Evolutionary conservation across 2,329 filamentous ascomycete species (phyloP).

Genomic region (Aspergillus sp.): DNA sequence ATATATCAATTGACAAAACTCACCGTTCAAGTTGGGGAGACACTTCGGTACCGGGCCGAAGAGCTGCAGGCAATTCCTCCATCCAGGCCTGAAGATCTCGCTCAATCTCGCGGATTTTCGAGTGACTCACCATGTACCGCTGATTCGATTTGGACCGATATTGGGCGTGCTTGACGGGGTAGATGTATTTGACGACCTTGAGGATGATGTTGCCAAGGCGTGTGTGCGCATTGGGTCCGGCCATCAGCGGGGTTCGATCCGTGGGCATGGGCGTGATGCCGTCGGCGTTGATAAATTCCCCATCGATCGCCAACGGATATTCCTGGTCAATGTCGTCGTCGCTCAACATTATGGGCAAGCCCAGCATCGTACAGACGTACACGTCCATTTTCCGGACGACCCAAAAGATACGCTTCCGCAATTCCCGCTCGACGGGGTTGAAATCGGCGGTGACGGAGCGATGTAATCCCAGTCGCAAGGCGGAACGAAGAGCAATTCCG

Average conservation of each 20-base stretch:
- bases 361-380: constrained; percentile 46
- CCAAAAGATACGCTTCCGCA: constrained; percentile 62
- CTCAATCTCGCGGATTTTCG: constrained; percentile 61
- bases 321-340: constrained; percentile 49
- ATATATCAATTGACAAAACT: no score
- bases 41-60: constrained; percentile 75
- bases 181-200: constrained; percentile 61
- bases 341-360: constrained; percentile 45
- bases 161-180: constrained; percentile 54
- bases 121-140: constrained; percentile 60
- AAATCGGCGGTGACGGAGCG: constrained; percentile 65
- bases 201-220: constrained; percentile 53
- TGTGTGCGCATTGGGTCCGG: constrained; percentile 58
- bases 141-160: constrained; percentile 43
- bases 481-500: constrained; percentile 69
- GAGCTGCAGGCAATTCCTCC: constrained; percentile 64
- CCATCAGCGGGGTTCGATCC: constrained; percentile 52
- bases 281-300: constrained; percentile 43
- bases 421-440: constrained; percentile 67
- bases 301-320: constrained; percentile 41
- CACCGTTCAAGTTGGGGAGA: constrained; percentile 72
- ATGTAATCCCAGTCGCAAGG: constrained; percentile 73
- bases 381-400: constrained; percentile 47
- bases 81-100: constrained; percentile 60
- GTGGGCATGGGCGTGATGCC: constrained; percentile 51